Base-by-base conservation (phyloP, 768 basidiomycete species). In the Peribolospora baueri region DNA sequence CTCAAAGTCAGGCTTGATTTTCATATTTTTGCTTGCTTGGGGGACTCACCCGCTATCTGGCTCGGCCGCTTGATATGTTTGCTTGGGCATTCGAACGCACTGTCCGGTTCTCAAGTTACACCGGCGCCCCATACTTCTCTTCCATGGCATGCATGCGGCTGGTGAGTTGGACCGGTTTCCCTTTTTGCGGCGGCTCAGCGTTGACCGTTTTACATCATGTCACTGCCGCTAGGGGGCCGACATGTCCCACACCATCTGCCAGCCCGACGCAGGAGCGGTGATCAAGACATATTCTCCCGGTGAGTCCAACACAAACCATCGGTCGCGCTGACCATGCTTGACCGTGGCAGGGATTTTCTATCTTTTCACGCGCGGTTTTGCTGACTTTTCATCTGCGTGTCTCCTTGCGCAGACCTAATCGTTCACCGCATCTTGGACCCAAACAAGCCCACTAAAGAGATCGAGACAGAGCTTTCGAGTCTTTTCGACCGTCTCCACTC, bases 41-140 rank as follows among this genome's bases (percentile, higher is more conserved):
- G 43, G 11, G 6, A 45, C 39, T 49, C 43, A 53, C 11, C 25
- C 10, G n/a, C 42, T 14, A 40, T 4, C 8, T 47, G 51, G 54
- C 48, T 50, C 50, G 14, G 42, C 48, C 9, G 48, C 10, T 13
- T 14, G 9, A 25, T 54, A 10, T 6, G n/a, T 6, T n/a, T 8
- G 7, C 25, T 43, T 14, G 14, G 39, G 11, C 42, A 36, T 4
- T 56, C 9, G 46, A 42, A 7, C 46, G n/a, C 40, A 49, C 13
- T n/a, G 6, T 7, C 42, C 13, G 4, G 48, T 48, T 11, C 58
- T 25, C 25, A 25, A 93, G 91, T 66, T 97, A 95, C 68, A 84
- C 90, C 0, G 93, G 93, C 11, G 93, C 93, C 14, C 93, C 93
- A 0, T 98, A 79, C 73, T 97, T 95, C 65, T 83, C 88, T 4